Evolutionary conservation across 1,139 yeast genomes (phyloP), one percentile per base, ranked within the genome.

Genomic region (Candida gigantensis): DNA sequence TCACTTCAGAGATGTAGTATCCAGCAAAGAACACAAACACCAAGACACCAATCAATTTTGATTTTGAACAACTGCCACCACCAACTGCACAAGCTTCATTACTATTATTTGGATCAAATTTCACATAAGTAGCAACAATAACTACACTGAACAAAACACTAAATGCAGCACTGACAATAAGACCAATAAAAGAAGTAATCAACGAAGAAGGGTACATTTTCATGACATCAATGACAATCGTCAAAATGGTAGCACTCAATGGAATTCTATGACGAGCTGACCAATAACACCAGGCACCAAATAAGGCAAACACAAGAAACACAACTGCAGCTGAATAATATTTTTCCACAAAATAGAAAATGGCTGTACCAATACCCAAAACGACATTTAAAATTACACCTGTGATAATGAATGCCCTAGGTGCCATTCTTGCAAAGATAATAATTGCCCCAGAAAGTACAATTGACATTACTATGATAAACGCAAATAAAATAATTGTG

Each of bases 1-100:
- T 71, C 18, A 89, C 95, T 58, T 89, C 97, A 8, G 94, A 73
- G 43, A 88, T 84, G 59, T 83, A 86, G 55, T 77, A 88, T 10
- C 95, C 96, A 5, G 95, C 88, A 61, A 88, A 87, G 49, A 89
- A 82, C 10, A 85, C 80, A 56, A 78, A 82, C 24, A 89, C 77
- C 46, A 76, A 61, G 11, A 73, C 53, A 1, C 95, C 95, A 45
- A 84, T 74, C 44, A 87, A 67, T 51, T 77, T 85, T 1, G 81
- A 70, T 31, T 76, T 72, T 8, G 86, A 77, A 56, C 96, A 84
- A 14, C 72, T 48, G 6, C 90, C 92, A 17, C 86, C 86, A 17
- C 74, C 68, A 7, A 67, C 70, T 14, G 45, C 34, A 46, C 75
- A 70, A 6, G 57, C 75, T 23, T 58, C 58, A 45, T 69, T 70